Conservation (phyloP, 768 basidiomycete species). For the Tricholoma matsutake region DNA sequence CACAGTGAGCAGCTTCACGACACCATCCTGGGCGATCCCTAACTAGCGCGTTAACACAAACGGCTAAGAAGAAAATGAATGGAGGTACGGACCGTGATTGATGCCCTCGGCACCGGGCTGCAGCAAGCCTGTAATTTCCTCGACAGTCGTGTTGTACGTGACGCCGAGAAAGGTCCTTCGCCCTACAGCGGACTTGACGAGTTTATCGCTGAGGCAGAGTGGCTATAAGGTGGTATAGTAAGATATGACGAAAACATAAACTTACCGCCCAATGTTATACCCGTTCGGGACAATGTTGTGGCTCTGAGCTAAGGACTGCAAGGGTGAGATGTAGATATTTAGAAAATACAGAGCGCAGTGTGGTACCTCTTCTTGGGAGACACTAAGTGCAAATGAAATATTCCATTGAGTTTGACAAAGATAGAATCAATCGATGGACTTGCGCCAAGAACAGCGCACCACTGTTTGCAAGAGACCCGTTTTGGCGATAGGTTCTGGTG, state of each 20-base stretch:
- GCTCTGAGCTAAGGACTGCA: slow-evolving; percentile 12
- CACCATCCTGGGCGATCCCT: slow-evolving; percentile 50
- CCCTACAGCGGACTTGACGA: slow-evolving; percentile 38
- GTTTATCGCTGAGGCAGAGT: slow-evolving; percentile 19
- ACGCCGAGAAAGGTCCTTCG: slow-evolving; percentile 29
- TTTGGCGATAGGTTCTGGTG: slow-evolving; percentile 17
- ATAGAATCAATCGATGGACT: background rate
- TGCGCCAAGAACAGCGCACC: slow-evolving; percentile 22
- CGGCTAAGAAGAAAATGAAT: background rate
- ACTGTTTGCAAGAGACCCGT: slow-evolving; percentile 21
- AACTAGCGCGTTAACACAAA: background rate
- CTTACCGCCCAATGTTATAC: slow-evolving; percentile 23
- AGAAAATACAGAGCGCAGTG: background rate
- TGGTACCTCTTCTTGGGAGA: slow-evolving; percentile 9
- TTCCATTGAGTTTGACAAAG: no score
- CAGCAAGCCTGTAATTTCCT: slow-evolving; percentile 41
- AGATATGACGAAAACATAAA: background rate
- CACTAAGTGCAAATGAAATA: background rate
- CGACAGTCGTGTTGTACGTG: slow-evolving; percentile 35
- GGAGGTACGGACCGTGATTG: slow-evolving; percentile 44
- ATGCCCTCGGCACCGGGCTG: slow-evolving; percentile 38
- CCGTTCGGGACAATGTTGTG: slow-evolving; percentile 20
- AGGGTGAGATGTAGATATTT: no score
- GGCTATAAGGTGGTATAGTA: background rate
- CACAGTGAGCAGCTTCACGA: slow-evolving; percentile 48